Base-by-base conservation (phyloP, 495 filamentous ascomycete genomes). In the Chaetomium cochliodes region DNA sequence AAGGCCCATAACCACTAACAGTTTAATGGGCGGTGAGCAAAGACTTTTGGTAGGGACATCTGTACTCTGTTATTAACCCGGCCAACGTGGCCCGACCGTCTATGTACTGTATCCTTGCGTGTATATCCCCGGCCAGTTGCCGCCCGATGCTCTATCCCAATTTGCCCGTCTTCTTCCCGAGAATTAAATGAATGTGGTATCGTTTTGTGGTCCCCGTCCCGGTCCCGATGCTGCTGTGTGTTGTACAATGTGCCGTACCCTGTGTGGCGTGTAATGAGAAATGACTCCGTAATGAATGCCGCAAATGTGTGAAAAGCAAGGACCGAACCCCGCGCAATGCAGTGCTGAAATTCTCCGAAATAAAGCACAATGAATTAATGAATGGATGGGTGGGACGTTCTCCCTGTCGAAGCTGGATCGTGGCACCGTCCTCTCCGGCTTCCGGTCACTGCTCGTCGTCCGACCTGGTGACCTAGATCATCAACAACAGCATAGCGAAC, bases 401-500 rank as follows among this genome's bases (percentile, higher is more conserved):
- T 22, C 9, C 23, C 49, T 23, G 47, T 30, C 30, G 28, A 25
- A 23, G 30, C 30, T 23, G 28, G 23, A 23, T 30, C 1, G 11
- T 13, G 46, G 7, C 18, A 30, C 22, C 6, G 30, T 11, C n/a
- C 7, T 41, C 12, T 23, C 16, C 22, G 56, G 41, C 25, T 12
- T 26, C 18, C 22, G 2, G 11, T 23, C 0, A 11, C 56, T 28
- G 39, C 33, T 13, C 22, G 28, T 42, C 30, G 33, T 25, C 25
- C n/a, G 20, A 25, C 28, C 5, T 42, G 22, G 25, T 18, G 30
- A 13, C 30, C 9, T 53, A 62, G 13, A 18, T 28, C 37, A 54
- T 49, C 46, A 64, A 46, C 33, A 66, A 18, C 47, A 71, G 42
- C 41, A 70, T 41, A 15, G 66, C 63, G 28, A 67, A 68, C 1